phyloP scores from a whole-genome alignment of 78 protist species.

The Dictyostelium intermedium region DNA sequence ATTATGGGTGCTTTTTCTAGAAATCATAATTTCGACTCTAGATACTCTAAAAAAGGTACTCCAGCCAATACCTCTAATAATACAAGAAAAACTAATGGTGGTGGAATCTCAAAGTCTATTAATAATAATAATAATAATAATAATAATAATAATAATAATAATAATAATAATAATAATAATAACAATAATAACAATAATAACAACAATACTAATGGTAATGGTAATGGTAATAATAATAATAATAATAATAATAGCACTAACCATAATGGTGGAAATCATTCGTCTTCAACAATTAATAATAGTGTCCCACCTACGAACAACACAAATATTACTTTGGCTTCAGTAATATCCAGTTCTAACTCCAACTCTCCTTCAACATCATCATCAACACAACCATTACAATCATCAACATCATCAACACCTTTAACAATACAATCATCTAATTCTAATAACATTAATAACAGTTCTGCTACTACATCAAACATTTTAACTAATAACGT shows the following conservation, averaged over 20 bases:
- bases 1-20: conserved; percentile 75
- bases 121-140: neutral
- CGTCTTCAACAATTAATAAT: neutral
- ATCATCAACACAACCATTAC: neutral
- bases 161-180: neutral
- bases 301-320: neutral
- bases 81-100: neutral
- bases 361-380: neutral
- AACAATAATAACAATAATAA: neutral
- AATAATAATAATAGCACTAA: neutral
- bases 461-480: neutral
- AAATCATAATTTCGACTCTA: conserved; percentile 67
- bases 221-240: neutral
- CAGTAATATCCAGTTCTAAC: neutral
- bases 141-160: neutral
- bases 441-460: neutral
- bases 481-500: neutral
- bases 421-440: neutral
- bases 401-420: neutral
- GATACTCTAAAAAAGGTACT: conserved; percentile 34
- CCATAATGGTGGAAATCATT: neutral
- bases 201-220: neutral
- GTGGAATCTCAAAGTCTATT: neutral
- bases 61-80: neutral
- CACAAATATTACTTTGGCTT: neutral